Base-by-base conservation (phyloP, 1,284 basidiomycete genomes). In the Leccinum cinnamomeum region DNA sequence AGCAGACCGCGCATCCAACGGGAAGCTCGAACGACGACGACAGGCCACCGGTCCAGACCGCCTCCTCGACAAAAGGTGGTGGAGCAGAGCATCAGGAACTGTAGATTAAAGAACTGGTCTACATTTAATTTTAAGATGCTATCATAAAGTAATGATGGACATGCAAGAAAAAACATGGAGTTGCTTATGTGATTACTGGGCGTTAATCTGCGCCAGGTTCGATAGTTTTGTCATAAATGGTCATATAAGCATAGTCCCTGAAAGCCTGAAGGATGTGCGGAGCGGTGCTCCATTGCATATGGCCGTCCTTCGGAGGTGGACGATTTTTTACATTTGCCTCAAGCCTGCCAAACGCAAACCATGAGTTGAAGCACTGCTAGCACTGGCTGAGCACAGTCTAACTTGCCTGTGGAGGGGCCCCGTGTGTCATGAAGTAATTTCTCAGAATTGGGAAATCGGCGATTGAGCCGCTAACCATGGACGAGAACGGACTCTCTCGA, bases 381-480 rank as follows among this genome's bases (percentile, higher is more conserved):
- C 28, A 35, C 60, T 65, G 61, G 61, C 63, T 59, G 56, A 12
- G 64, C 63, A 64, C 61, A 69, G 66, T 69, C 59, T 65, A 69
- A 70, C 73, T 68, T 70, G 71, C 79, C 68, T 76, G 68, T 53
- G 57, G 37, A 65, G 86, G 84, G 23, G 81, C 82, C 44, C 80
- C 80, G 70, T 88, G 86, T 58, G 84, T 88, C 68, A 85, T 76
- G 60, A 92, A 82, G 71, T 87, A 91, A 73, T 92, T 92, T 72
- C 89, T 87, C 66, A 92, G 74, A 65, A 92, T 82, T 2, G 90
- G 88, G 66, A 90, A 92, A 70, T 92, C 90, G 35, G 90, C 87
- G 83, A 91, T 92, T 25, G 88, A 86, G 39, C 84, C 85, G 70
- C 91, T 80, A 30, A 86, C 83, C 82, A 92, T 83, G 37, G 82